phyloP scores from a whole-genome alignment of 352 stramenopile species.

The Phytophthora sansomeana region DNA sequence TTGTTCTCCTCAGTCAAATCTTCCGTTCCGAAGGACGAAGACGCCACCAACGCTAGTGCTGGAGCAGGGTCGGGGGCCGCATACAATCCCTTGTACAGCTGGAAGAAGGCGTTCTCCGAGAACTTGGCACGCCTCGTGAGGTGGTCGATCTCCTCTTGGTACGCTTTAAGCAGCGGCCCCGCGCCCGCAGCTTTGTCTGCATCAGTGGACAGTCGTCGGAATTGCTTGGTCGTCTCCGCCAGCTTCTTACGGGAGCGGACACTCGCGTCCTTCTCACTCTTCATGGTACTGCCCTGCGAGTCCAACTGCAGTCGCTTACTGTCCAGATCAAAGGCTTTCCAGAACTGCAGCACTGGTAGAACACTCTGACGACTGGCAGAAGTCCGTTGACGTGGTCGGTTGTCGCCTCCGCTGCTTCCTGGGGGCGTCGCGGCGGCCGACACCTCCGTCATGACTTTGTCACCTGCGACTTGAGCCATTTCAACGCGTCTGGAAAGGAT shows the following conservation, averaged over 20 bases:
- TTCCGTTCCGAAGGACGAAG: conserved; percentile 36
- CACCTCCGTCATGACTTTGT: conserved; percentile 41
- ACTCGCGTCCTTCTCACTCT: conserved; percentile 85
- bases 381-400: conserved; percentile 9
- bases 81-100: conserved; percentile 89
- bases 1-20: conserved; percentile 93
- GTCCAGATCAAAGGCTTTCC: conserved; percentile 89
- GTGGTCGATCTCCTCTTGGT: conserved; percentile 94
- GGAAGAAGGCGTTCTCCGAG: conserved; percentile 90
- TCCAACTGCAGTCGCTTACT: conserved; percentile 86
- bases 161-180: conserved; percentile 81
- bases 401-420: conserved; percentile 25
- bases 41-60: conserved; percentile 65
- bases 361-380: conserved; percentile 40
- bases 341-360: conserved; percentile 80
- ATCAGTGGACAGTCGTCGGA: conserved; percentile 71
- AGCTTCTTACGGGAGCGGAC: conserved; percentile 86
- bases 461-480: conserved; percentile 37
- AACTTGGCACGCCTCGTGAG: conserved; percentile 93
- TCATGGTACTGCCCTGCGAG: conserved; percentile 81
- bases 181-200: conserved; percentile 71
- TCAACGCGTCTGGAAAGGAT: neutral
- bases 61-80: conserved; percentile 86
- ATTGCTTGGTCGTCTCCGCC: conserved; percentile 86
- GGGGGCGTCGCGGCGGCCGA: conserved; percentile 20